Evolutionary conservation across 2,329 filamentous ascomycete genomes (phyloP), one percentile per base, ranked within the genome.

Genomic region (Cordyceps cateniannulata): DNA sequence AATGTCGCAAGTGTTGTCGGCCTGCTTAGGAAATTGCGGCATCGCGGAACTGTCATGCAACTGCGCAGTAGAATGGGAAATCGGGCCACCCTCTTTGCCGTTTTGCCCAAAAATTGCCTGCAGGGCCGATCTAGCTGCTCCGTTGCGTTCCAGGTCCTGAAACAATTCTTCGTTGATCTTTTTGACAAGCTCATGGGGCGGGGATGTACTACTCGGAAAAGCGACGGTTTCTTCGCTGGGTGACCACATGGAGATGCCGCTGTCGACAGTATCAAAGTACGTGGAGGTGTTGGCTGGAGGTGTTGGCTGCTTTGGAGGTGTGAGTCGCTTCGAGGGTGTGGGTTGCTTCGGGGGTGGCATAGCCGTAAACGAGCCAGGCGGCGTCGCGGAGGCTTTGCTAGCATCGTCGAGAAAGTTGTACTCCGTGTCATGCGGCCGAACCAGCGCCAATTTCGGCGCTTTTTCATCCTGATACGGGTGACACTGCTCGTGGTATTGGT

Each of bases 161-260:
- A 59, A 24, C 25, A 60, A 18, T 22, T 53, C 49, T 16, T 35
- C 20, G 10, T 47, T 32, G 20, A 52, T 47, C n/a, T 25, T 47
- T 4, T 47, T 29, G 25, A 22, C 38, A 25, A 58, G 55, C 10
- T 49, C 32, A 8, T 32, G 32, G 10, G 55, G 10, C 16, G 32
- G 44, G 14, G 45, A 29, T 12, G 55, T 27, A 32, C 45, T 58
- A 18, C 42, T 25, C 9, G 32, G 32, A 5, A 50, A 35, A 9
- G 45, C 29, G 45, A 58, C 55, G 18, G 55, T 50, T 22, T 58
- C 55, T 40, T 58, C 55, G 55, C 45, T 58, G 6, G 32, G 27
- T 20, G 55, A 49, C n/a, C 44, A 47, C 55, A 58, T 58, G 2
- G 29, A 42, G 9, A 58, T 50, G 18, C 47, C 55, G 54, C 44